Base-by-base conservation (phyloP, 495 filamentous ascomycete species). In the Podospora bellae-mahoneyi region DNA sequence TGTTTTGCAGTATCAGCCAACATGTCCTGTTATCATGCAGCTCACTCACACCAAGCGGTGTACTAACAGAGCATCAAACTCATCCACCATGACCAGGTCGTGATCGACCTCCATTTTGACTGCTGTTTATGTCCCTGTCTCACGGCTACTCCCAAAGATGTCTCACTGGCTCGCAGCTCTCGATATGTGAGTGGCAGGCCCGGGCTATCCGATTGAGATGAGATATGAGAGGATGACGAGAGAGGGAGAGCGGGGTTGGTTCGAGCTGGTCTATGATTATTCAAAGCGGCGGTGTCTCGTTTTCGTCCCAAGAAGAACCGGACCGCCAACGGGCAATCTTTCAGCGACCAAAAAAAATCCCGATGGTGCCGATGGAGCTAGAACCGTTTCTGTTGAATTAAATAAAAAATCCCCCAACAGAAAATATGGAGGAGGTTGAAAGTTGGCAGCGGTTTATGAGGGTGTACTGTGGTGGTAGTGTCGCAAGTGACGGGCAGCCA, bases 61-160 rank as follows among this genome's bases (percentile, higher is more conserved):
- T 58, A 69, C 68, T 59, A 74, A 83, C 81, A 84, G 74, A 44
- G 80, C 80, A 71, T 84, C 82, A 59, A 83, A 83, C 69, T 84
- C 81, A 18, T 82, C 80, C 55, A 79, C 77, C 32, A 78, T 44
- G 27, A 83, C 76, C 56, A 83, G 69, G 64, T 75, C 77, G 65
- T 82, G 68, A 19, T 73, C 60, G 27, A 71, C 61, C 5, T 73
- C 73, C 66, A 73, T 73, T 34, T 72, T 70, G 23, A 2, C 44
- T 7, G 27, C 1, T 18, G 26, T 60, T 2, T 63, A 27, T 61
- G 26, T 27, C 10, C 10, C 0, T 28, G 30, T 26, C 16, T 61
- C 23, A 28, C 15, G 2, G 4, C 19, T 34, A 1, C 23, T 65
- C 9, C 54, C 60, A n/a, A 30, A n/a, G 3, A 7, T n/a, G 32